Percentiles rank a stretch among this genome's conserved stretches.
Conservation (phyloP, 75 land plant genomes). For the Picea sitchensis region DNA sequence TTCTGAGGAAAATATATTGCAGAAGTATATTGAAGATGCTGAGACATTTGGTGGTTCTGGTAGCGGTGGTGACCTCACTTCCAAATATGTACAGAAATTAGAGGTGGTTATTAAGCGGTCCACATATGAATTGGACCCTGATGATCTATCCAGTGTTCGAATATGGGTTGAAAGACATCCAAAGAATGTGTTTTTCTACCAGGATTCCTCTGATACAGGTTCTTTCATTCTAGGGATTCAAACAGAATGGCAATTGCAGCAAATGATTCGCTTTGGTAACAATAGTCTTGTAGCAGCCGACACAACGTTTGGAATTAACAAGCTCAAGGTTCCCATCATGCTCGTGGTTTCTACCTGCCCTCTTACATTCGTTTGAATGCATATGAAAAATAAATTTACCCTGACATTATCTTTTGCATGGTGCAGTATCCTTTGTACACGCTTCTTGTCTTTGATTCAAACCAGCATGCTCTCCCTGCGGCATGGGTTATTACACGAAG, state of each 20-base stretch:
- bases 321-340: constrained; percentile 50
- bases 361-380: not conserved
- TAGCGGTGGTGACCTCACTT: constrained; percentile 44
- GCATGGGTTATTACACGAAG: constrained; percentile 78
- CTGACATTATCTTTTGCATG: not conserved
- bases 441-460: constrained; percentile 80
- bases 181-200: constrained; percentile 61
- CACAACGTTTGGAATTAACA: constrained; percentile 73
- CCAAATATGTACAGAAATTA: constrained; percentile 66
- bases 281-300: constrained; percentile 58
- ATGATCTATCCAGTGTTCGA: constrained; percentile 65
- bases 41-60: constrained; percentile 59
- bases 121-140: constrained; percentile 67
- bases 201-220: constrained; percentile 56
- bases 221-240: constrained; percentile 78
- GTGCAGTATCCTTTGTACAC: constrained; percentile 71
- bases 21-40: constrained; percentile 59
- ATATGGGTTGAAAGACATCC: constrained; percentile 67
- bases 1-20: constrained; percentile 61
- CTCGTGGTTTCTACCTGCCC: not conserved
- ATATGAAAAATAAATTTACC: not conserved
- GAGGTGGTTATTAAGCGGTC: constrained; percentile 69
- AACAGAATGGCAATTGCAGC: constrained; percentile 86
- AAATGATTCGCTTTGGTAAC: constrained; percentile 78
- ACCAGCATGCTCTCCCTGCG: constrained; percentile 75